Percentiles rank a stretch among this genome's conserved stretches.
These are phyloP conservation scores for Lippia alba DNA, from an alignment of 305 asterid genomes.

Conservation along the genomic window DNA sequence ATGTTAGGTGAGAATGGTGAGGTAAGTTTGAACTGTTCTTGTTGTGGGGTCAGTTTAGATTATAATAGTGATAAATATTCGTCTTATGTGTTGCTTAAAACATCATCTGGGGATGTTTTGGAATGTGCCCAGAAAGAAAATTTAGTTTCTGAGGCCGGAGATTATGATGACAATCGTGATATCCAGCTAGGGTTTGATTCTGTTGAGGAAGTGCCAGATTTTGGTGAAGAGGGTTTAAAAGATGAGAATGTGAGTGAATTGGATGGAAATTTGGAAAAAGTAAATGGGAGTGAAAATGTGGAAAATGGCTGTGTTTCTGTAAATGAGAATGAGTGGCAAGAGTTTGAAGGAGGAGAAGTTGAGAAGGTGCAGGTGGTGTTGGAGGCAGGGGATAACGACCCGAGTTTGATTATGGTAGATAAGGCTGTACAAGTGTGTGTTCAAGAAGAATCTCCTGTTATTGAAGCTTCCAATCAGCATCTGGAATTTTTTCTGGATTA, in stretches of 20 bases:
- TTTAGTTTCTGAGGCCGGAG: constrained; percentile 45
- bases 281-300: constrained; percentile 28
- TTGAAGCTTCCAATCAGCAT: constrained; percentile 62
- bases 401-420: constrained; percentile 49
- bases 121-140: constrained; percentile 54
- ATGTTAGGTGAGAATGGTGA: constrained; percentile 55
- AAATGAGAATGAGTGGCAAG: constrained; percentile 23
- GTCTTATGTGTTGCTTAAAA: constrained; percentile 58
- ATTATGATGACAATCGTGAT: constrained; percentile 29
- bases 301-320: constrained; percentile 37
- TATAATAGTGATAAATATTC: constrained; percentile 41
- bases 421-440: constrained; percentile 63
- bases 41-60: constrained; percentile 68
- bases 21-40: constrained; percentile 68
- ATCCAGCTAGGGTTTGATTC: constrained; percentile 9
- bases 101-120: constrained; percentile 76
- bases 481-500: constrained; percentile 78
- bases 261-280: constrained; percentile 37
- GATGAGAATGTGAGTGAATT: constrained; percentile 34
- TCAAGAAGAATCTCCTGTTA: constrained; percentile 44
- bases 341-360: constrained; percentile 28
- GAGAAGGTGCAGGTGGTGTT: constrained; percentile 27
- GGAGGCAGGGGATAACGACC: constrained; percentile 39
- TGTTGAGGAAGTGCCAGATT: constrained; percentile 34
- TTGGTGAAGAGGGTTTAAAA: constrained; percentile 32